Base-by-base conservation (phyloP, 306 rosid species). In the Gastrolobium bilobum region DNA sequence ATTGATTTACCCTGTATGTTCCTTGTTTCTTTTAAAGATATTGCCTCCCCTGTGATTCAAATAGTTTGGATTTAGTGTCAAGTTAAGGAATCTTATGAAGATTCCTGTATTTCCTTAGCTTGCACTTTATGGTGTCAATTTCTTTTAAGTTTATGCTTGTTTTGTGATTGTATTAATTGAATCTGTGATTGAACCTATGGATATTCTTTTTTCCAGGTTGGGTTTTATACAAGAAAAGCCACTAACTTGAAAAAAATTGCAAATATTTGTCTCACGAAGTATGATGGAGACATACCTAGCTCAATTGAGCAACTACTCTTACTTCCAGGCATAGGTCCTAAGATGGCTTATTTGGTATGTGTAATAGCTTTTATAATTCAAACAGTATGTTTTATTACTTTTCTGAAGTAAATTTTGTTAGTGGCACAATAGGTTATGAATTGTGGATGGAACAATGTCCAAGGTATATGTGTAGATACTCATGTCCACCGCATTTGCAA, bases 291-390 rank as follows among this genome's bases (percentile, higher is more conserved):
- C 82, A 88, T 95, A 90, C 99, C 99, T 68, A 86, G 85, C 86
- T 73, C 97, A 63, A 66, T 92, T 83, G 96, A 91, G 77, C 94
- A 92, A 68, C 89, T 95, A 63, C 98, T 95, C 59, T 82, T 77
- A 72, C 97, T 95, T 79, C 98, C 98, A 11, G 98, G 99, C 77
- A 92, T 95, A 54, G 99, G 99, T 73, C 99, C 99, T 74, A 95
- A 95, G 90, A 95, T 95, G 97, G 99, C 97, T 65, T 97, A 95
- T 87, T 86, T 95, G 96, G 99, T 94, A 85, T 38, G 77, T 13
- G 33, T 64, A 57, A 51, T 60, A 42, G 69, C 62, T 46, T 75
- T 52, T 6, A 10, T 79, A 30, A 51, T 79, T 46, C 62, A 79
- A 82, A 72, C 61, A 71, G 15, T 43, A 2, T 69, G 62, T 66